phyloP scores from a whole-genome alignment of 2,329 filamentous ascomycete species.

The Fusarium metavorans region DNA sequence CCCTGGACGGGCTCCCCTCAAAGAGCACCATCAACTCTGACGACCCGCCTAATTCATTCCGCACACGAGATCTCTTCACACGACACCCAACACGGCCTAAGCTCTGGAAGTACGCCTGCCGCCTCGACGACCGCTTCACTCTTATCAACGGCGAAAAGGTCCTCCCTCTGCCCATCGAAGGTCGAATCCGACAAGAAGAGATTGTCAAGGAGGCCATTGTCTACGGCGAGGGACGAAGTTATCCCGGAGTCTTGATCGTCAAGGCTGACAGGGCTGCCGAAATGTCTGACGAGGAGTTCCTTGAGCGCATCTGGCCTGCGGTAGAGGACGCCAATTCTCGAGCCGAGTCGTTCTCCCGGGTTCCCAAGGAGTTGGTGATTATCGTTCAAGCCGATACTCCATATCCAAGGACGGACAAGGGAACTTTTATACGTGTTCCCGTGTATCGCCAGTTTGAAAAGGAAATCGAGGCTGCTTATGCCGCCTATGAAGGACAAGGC shows the following conservation, averaged over 20 bases:
- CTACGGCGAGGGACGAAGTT: conserved; percentile 65
- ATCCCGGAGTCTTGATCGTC: conserved; percentile 67
- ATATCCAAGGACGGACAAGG: conserved; percentile 66
- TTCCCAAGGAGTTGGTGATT: conserved; percentile 65
- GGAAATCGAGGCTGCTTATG: conserved; percentile 58
- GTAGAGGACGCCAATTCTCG: conserved; percentile 63
- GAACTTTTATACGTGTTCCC: conserved; percentile 63
- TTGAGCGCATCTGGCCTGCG: conserved; percentile 61
- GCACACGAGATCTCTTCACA: conserved; percentile 58
- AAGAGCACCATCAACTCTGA: conserved; percentile 52
- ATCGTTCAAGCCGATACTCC: conserved; percentile 57
- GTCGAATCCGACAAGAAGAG: conserved; percentile 63
- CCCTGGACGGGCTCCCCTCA: conserved; percentile 53
- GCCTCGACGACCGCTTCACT: conserved; percentile 59
- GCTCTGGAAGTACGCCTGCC: conserved; percentile 59
- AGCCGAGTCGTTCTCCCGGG: conserved; percentile 64
- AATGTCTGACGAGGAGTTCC: conserved; percentile 57
- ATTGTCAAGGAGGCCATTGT: conserved; percentile 68
- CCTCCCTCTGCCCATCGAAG: conserved; percentile 61
- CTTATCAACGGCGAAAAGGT: conserved; percentile 63
- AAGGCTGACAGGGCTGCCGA: conserved; percentile 57
- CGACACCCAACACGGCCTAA: conserved; percentile 55
- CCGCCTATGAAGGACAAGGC: conserved; percentile 27
- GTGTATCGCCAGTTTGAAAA: conserved; percentile 59
- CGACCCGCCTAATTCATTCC: conserved; percentile 58